Evolutionary conservation across 805 yeast species (phyloP).

Genomic region (Myxozyma monticola): DNA sequence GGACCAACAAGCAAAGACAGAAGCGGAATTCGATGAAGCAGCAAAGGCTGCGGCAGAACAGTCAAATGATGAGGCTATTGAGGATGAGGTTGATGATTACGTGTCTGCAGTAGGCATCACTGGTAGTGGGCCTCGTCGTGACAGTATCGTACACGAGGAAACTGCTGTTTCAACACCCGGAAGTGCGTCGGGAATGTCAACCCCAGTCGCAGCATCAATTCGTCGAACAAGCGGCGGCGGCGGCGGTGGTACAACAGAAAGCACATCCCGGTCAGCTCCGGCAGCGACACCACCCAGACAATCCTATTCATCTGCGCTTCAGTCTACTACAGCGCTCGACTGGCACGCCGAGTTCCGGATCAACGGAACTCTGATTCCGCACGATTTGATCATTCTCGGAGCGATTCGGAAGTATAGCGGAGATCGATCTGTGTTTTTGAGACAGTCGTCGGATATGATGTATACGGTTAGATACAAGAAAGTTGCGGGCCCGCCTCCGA

Average conservation of each 20-base stretch:
- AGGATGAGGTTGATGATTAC: slow-evolving; percentile 5
- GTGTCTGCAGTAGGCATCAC: too few relatives aligned
- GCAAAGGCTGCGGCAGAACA: not conserved
- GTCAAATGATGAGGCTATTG: not conserved
- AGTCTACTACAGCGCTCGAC: slow-evolving; percentile 20
- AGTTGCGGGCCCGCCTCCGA: slow-evolving; percentile 23
- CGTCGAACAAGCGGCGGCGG: slow-evolving; percentile 1
- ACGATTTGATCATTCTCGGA: slow-evolving; percentile 70
- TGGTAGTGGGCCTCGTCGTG: too few relatives aligned
- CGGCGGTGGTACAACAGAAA: not conserved
- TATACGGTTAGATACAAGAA: slow-evolving; percentile 11
- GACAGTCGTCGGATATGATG: slow-evolving; percentile 2
- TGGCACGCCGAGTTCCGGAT: slow-evolving; percentile 56
- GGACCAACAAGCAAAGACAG: too few relatives aligned
- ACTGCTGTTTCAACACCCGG: slow-evolving; percentile 5
- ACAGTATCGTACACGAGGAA: too few relatives aligned
- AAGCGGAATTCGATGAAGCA: not conserved
- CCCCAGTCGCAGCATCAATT: slow-evolving; percentile 4
- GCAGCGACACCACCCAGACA: slow-evolving; percentile 14
- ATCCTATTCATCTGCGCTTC: slow-evolving; percentile 26
- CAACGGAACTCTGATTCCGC: slow-evolving; percentile 55
- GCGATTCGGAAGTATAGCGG: slow-evolving; percentile 52
- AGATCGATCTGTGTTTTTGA: slow-evolving; percentile 34
- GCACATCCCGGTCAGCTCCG: slow-evolving; percentile 1
- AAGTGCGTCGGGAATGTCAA: not conserved